Percentiles rank a stretch among this genome's conserved stretches.
These are phyloP conservation scores for Rhipidocladum racemiflorum DNA, from an alignment of 176 grass and related monocot genomes.

Conservation along the genomic window DNA sequence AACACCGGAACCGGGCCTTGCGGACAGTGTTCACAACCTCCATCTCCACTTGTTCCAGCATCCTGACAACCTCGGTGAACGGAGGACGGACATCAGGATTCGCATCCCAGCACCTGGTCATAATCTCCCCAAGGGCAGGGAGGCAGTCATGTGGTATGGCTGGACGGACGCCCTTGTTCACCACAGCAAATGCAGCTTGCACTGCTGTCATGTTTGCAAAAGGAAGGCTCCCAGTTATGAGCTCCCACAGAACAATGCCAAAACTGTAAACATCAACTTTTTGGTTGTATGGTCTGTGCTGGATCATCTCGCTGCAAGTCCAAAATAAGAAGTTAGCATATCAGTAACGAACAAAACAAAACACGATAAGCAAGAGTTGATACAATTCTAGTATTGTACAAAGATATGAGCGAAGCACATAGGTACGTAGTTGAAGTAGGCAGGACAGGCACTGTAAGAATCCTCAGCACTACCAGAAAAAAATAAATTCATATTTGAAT, in stretches of 20 bases:
- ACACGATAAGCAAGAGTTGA: background rate
- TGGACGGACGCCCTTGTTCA: conserved; percentile 56
- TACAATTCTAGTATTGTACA: conserved; percentile 11
- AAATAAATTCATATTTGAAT: too few species aligned
- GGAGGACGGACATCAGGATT: conserved; percentile 45
- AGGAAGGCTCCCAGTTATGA: conserved; percentile 46
- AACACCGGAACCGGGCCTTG: conserved; percentile 56
- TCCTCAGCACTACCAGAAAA: background rate
- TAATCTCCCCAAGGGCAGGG: conserved; percentile 52
- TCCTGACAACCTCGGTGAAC: conserved; percentile 43
- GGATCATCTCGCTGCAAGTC: conserved; percentile 56
- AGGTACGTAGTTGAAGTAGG: background rate
- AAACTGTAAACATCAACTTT: conserved; percentile 70
- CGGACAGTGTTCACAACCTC: conserved; percentile 47
- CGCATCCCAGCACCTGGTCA: conserved; percentile 62
- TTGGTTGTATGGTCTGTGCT: conserved; percentile 62
- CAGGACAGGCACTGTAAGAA: background rate
- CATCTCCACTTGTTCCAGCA: conserved; percentile 56
- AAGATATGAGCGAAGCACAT: background rate
- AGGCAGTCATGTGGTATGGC: conserved; percentile 59
- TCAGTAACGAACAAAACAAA: background rate
- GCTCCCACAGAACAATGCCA: conserved; percentile 59
- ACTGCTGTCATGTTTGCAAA: conserved; percentile 59
- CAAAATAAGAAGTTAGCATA: conserved; percentile 18
- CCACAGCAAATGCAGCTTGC: conserved; percentile 62